Evolutionary conservation across 2,329 filamentous ascomycete genomes (phyloP).

Genomic region (Podosphaera xanthii): DNA sequence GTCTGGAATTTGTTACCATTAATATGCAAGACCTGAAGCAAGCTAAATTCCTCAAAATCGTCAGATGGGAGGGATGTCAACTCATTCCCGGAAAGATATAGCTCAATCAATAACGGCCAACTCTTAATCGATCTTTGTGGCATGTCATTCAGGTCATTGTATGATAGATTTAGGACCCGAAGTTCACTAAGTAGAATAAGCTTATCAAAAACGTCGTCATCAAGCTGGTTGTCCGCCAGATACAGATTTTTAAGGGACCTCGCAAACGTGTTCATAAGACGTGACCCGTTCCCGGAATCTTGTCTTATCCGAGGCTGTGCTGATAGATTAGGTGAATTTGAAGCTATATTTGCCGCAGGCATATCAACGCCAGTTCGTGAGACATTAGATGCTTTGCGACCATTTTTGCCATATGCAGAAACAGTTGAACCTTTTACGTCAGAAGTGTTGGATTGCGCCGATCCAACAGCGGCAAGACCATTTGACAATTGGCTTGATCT

Average conservation of each 20-base stretch:
- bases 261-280: constrained; percentile 68
- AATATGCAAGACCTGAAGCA: constrained; percentile 75
- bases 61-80: constrained; percentile 78
- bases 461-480: constrained; percentile 52
- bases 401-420: constrained; percentile 55
- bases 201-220: constrained; percentile 89
- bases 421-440: constrained; percentile 68
- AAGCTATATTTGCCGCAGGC: constrained; percentile 16
- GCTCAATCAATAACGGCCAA: constrained; percentile 74
- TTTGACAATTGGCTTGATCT: constrained; percentile 70
- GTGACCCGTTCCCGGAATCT: constrained; percentile 67
- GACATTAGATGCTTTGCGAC: constrained; percentile 66
- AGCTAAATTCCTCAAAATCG: constrained; percentile 73
- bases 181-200: constrained; percentile 63
- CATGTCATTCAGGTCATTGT: constrained; percentile 84
- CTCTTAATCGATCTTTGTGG: constrained; percentile 69
- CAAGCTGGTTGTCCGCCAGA: constrained; percentile 79
- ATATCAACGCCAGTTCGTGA: constrained; percentile 38
- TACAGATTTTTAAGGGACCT: constrained; percentile 65
- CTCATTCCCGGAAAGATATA: constrained; percentile 90
- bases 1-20: constrained; percentile 98
- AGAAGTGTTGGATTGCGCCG: constrained; percentile 34
- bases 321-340: constrained; percentile 12
- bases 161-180: constrained; percentile 75
- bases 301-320: constrained; percentile 43